Base-by-base conservation (phyloP, 176 grass and related monocot species). In the Raddia guianensis region DNA sequence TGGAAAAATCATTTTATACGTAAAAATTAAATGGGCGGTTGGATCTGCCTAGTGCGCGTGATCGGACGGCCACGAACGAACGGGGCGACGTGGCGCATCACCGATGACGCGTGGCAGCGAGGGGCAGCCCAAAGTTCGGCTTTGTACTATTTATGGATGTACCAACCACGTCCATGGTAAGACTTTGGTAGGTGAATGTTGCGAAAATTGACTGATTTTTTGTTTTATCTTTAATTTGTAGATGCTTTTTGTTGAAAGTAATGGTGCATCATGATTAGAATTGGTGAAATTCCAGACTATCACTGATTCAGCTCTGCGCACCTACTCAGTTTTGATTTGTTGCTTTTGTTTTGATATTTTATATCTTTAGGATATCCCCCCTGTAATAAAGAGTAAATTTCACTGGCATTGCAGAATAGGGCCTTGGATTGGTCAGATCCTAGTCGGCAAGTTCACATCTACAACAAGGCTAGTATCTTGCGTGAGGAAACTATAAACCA, bases 391-490 rank as follows among this genome's bases (percentile, higher is more conserved):
- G 27, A 65, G 66, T 70, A 63, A 66, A 57, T 66, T 77, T 72
- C 43, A 78, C 73, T 20, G 49, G 48, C 49, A 13, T 12, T 21
- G 34, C 48, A 78, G 50, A n/a, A 76, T 18, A 80, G 59, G 76
- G 42, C 7, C 42, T 73, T 84, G 69, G 16, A 63, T 70, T 70
- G 20, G 63, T 48, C n/a, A 71, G 49, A 72, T 85, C 73, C 82
- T 86, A 77, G 58, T 78, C 58, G 78, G 66, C 82, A 58, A 76
- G 72, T 85, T 68, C 51, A 86, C 82, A 40, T 73, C 58, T 85
- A 50, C 72, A 82, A 76, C 77, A 82, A 81, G 72, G 72, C 82
- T 81, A 76, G 72, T 73, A 82, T 66, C 78, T 89, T 81, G 82
- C 65, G 49, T 82, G 58, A 77, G 71, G 77, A 65, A 82, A 85